phyloP scores from a whole-genome alignment of 352 stramenopile species.

The Pythium periplocum region DNA sequence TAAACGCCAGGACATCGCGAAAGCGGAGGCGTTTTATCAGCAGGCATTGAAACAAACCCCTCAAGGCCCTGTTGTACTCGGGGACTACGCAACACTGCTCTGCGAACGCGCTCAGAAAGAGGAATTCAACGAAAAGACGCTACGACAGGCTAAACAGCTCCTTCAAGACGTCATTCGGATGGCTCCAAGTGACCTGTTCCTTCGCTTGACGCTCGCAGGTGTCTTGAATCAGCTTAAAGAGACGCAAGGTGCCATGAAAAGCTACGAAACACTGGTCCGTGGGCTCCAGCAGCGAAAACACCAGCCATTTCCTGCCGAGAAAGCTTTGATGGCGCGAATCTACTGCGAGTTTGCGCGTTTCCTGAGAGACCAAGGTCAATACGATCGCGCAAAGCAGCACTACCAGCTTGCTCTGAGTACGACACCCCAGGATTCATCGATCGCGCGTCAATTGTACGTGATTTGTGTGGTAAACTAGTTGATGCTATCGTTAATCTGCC shows the following conservation, averaged over 20 bases:
- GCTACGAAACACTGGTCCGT: slow-evolving; percentile 12
- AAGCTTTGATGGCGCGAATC: slow-evolving; percentile 6
- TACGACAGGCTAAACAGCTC: slow-evolving; percentile 12
- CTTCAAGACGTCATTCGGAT: slow-evolving; percentile 19
- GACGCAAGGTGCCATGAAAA: background rate
- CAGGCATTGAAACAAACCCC: slow-evolving; percentile 17
- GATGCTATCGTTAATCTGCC: too few species aligned
- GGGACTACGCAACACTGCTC: slow-evolving; percentile 30
- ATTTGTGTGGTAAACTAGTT: too few species aligned
- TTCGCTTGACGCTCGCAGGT: slow-evolving; percentile 17
- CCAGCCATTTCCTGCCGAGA: background rate
- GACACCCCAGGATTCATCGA: too few species aligned
- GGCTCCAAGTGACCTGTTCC: slow-evolving; percentile 12
- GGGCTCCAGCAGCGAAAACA: background rate
- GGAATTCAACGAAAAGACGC: background rate
- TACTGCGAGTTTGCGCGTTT: slow-evolving; percentile 23
- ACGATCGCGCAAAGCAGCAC: slow-evolving; percentile 11
- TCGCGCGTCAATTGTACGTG: too few species aligned
- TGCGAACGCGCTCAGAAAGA: slow-evolving; percentile 1
- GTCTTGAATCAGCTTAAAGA: slow-evolving; percentile 8
- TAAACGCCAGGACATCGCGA: slow-evolving; percentile 13
- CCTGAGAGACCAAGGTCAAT: slow-evolving; percentile 1
- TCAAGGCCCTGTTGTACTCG: slow-evolving; percentile 19
- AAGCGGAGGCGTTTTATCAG: slow-evolving; percentile 26
- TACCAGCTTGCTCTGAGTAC: slow-evolving; percentile 4